Evolutionary conservation across 192 early-diverging fungal species (phyloP).

Genomic region (Cetraspora pellucida): DNA sequence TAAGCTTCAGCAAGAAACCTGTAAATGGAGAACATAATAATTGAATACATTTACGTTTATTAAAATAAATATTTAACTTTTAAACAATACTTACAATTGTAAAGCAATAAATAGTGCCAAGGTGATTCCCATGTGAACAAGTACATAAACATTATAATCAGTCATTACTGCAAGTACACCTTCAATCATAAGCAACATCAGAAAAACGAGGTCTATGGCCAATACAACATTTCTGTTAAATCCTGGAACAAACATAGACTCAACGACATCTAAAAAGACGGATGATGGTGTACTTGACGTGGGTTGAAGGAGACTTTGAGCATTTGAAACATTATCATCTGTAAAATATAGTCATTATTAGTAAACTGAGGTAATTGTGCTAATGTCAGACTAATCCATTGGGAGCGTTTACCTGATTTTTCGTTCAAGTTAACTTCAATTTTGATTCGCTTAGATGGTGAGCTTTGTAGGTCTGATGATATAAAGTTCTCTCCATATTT

Average conservation of each 20-base stretch:
- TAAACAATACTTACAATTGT: not conserved
- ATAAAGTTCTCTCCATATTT: not conserved
- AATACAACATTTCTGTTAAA: constrained; percentile 28
- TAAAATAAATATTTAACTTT: not conserved
- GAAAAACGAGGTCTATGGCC: constrained; percentile 14
- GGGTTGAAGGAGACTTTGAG: constrained; percentile 24
- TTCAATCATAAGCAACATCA: not conserved
- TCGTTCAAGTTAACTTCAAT: constrained; percentile 3
- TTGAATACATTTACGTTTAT: not conserved
- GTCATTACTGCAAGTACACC: not conserved
- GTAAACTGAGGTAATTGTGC: no score
- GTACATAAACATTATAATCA: not conserved
- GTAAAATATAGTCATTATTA: no score
- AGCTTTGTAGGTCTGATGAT: not conserved
- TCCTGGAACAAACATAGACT: constrained; percentile 27
- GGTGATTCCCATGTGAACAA: not conserved
- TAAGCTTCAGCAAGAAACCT: constrained; percentile 7
- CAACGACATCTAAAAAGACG: constrained; percentile 10
- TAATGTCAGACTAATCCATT: no score
- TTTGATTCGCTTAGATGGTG: constrained; percentile 8
- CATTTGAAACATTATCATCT: no score
- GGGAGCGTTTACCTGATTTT: not conserved
- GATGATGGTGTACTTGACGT: constrained; percentile 14
- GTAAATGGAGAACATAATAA: not conserved
- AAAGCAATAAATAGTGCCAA: constrained; percentile 9